Base-by-base conservation (phyloP, 805 yeast species). In the Pichia paraexigua region DNA sequence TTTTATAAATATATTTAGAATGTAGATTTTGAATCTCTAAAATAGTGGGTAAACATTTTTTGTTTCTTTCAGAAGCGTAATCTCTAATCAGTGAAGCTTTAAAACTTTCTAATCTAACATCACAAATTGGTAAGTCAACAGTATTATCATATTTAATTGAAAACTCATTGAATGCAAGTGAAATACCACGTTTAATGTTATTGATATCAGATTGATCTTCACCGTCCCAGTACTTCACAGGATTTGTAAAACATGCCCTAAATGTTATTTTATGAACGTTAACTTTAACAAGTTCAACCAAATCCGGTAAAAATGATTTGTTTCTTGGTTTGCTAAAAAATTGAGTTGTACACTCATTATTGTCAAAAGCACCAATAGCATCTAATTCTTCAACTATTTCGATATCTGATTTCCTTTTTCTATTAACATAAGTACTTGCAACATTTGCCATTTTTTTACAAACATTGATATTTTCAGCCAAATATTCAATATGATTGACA, bases 171-270 rank as follows among this genome's bases (percentile, higher is more conserved):
- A 56, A 22, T 2, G 42, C 30, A 11, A 57, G 15, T 6, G 50
- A 40, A 44, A 62, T 41, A 28, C 71, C 71, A 48, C 71, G 58
- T 39, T 62, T 52, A 50, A 42, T 64, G 4, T 46, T 53, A 46
- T 65, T 65, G 52, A 67, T 37, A 15, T 57, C 60, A 0, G 66
- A 51, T 50, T 65, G 68, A 49, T 64, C 68, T 13, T 53, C 55
- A 6, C 62, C 62, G 41, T 58, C 58, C 51, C 59, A 67, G 49
- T 57, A 65, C 37, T 57, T 57, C 9, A 66, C 58, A 6, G 70
- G 71, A 44, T 57, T 63, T n/a, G 42, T 24, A 43, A 66, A 67
- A 44, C 68, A 63, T 2, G 66, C 50, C 9, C 60, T 50, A 25
- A 66, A 46, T 18, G 50, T 59, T 21, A 64, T 18, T 5, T 45